phyloP scores from a whole-genome alignment of 805 yeast species.

The Candida silvicultrix region DNA sequence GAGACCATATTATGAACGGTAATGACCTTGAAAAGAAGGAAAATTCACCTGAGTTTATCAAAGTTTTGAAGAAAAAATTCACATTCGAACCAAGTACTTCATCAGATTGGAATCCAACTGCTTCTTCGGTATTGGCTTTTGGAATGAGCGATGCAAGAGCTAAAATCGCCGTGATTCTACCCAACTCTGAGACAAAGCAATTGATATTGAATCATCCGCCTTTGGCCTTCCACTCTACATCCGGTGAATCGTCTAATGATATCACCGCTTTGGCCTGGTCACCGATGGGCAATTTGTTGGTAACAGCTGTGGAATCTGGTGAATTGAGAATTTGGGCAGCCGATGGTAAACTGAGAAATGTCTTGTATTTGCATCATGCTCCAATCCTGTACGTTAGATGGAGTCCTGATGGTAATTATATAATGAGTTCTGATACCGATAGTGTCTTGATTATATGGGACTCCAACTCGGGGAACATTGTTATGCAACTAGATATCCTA shows the following conservation, averaged over 20 bases:
- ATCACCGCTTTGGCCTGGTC: constrained; percentile 51
- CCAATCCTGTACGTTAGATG: constrained; percentile 55
- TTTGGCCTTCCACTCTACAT: constrained; percentile 12
- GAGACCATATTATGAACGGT: constrained; percentile 2
- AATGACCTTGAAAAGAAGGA: constrained; percentile 6
- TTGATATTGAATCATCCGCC: constrained; percentile 26
- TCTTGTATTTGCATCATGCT: constrained; percentile 43
- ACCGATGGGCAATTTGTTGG: constrained; percentile 51
- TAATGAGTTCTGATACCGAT: constrained; percentile 55
- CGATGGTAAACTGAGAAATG: constrained; percentile 58
- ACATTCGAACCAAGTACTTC: constrained; percentile 38
- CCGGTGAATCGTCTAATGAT: constrained; percentile 10
- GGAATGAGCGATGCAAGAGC: constrained; percentile 47
- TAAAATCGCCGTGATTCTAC: constrained; percentile 32
- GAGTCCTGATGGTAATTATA: constrained; percentile 48
- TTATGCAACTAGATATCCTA: constrained; percentile 37
- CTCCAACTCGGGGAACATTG: constrained; percentile 41
- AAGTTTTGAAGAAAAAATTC: constrained; percentile 31
- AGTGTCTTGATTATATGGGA: constrained; percentile 63
- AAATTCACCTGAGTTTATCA: constrained; percentile 22
- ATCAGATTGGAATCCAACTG: constrained; percentile 52
- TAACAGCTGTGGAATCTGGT: constrained; percentile 65
- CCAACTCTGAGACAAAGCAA: constrained; percentile 15
- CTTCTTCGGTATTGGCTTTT: constrained; percentile 41
- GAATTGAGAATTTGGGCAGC: constrained; percentile 75